A percentile compares a stretch with the other conserved stretches of the same genome.
These are phyloP conservation scores for Trypethelium eluteriae DNA, from an alignment of 495 filamentous ascomycete species.

Conservation along the genomic window DNA sequence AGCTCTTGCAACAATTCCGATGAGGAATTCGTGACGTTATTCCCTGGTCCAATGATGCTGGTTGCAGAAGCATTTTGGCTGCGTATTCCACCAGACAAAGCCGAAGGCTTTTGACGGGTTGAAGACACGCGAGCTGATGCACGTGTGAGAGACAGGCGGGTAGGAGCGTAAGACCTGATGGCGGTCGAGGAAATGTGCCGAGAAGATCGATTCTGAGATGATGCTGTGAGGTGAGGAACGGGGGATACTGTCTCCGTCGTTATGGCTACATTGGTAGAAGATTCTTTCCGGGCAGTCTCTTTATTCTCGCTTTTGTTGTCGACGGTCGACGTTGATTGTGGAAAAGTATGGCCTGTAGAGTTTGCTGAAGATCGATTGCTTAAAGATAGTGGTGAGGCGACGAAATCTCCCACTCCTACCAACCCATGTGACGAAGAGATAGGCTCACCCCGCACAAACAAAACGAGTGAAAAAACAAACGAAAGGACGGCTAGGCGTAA, in stretches of 20 bases:
- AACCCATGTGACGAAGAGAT: background rate
- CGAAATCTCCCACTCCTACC: background rate
- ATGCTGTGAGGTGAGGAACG: background rate
- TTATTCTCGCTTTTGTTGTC: background rate
- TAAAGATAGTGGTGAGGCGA: background rate
- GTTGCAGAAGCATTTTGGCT: background rate
- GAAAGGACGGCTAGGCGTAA: background rate
- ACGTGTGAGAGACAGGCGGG: background rate
- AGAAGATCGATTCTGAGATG: background rate
- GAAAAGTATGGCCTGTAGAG: background rate
- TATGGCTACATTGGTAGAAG: background rate
- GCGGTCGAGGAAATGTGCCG: background rate
- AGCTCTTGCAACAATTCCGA: background rate
- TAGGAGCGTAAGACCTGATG: background rate
- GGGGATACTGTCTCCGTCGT: background rate
- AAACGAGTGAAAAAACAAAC: conserved; percentile 6
- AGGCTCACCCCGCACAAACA: background rate
- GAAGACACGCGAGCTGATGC: background rate
- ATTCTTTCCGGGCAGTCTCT: background rate
- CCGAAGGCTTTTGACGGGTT: background rate
- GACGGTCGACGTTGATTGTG: background rate
- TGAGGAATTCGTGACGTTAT: background rate
- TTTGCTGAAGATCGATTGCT: background rate
- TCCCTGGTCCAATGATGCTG: background rate
- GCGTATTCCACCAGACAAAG: background rate